Percentiles rank a stretch among this genome's conserved stretches.
Conservation (phyloP, 1,284 basidiomycete species). For the Heterobasidion annosum region DNA sequence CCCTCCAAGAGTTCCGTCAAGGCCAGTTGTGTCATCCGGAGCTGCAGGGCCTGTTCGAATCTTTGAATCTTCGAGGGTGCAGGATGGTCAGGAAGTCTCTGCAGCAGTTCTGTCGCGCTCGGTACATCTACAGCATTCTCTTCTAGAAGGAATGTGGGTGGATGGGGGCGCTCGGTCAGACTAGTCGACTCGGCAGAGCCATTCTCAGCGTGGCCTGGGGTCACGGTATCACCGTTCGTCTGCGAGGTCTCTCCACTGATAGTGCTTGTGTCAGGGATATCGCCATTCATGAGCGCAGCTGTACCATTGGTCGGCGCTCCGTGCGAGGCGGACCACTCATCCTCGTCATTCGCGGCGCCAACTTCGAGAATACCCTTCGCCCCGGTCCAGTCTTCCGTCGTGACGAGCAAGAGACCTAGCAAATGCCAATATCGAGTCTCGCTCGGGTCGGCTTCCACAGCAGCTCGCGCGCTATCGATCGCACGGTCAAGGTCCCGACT, state of each 20-base stretch:
- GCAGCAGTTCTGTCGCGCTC: slow-evolving; percentile 38
- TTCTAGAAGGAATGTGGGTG: slow-evolving; percentile 21
- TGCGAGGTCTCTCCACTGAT: background rate
- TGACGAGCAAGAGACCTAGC: slow-evolving; percentile 75
- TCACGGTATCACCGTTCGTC: background rate
- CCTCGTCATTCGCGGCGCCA: slow-evolving; percentile 44
- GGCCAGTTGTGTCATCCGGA: slow-evolving; percentile 83
- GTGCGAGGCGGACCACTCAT: slow-evolving; percentile 25
- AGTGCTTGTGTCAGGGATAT: slow-evolving; percentile 5
- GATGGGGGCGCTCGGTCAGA: background rate
- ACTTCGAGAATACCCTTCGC: slow-evolving; percentile 75
- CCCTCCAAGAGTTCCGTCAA: slow-evolving; percentile 84
- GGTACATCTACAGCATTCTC: slow-evolving; percentile 30
- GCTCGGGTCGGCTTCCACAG: slow-evolving; percentile 67
- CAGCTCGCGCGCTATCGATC: slow-evolving; percentile 58
- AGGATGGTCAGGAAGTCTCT: slow-evolving; percentile 45
- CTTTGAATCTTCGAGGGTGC: slow-evolving; percentile 45
- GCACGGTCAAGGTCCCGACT: slow-evolving; percentile 66
- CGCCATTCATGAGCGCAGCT: background rate
- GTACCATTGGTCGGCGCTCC: background rate
- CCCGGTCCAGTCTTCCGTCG: slow-evolving; percentile 74
- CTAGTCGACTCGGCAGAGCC: slow-evolving; percentile 2
- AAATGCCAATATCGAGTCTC: slow-evolving; percentile 89
- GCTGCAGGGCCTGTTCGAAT: slow-evolving; percentile 75
- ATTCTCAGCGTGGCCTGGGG: background rate